Evolutionary conservation across 306 rosid species (phyloP).

Genomic region (Pyrus betulifolia): DNA sequence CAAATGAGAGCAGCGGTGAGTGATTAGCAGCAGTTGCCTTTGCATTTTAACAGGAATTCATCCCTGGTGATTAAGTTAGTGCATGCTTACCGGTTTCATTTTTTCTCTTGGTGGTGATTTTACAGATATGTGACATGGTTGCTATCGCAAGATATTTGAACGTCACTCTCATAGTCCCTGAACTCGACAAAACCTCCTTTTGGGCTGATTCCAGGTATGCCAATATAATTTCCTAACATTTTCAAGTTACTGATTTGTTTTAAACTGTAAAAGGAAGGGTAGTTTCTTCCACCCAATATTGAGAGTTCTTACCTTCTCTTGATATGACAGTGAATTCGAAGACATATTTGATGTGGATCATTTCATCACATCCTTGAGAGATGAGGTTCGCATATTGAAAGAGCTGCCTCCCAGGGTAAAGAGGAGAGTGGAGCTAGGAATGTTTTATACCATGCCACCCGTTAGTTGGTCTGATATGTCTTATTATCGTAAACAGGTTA

Average conservation of each 20-base stretch:
- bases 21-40: constrained; percentile 9
- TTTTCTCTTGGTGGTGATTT: background rate
- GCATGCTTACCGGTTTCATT: background rate
- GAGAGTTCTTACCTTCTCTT: constrained; percentile 7
- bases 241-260: background rate
- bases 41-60: background rate
- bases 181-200: constrained; percentile 82
- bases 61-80: background rate
- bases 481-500: constrained; percentile 81
- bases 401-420: constrained; percentile 91
- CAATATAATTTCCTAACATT: background rate
- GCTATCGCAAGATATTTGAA: constrained; percentile 86
- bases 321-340: constrained; percentile 64
- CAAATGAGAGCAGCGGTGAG: constrained; percentile 99
- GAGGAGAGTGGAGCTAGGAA: constrained; percentile 63
- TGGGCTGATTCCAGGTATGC: constrained; percentile 98
- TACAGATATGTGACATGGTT: constrained; percentile 97
- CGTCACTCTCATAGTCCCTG: constrained; percentile 92
- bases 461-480: constrained; percentile 95
- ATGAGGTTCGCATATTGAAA: constrained; percentile 90
- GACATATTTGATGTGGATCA: constrained; percentile 94
- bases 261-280: background rate
- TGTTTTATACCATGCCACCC: constrained; percentile 83
- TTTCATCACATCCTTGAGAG: constrained; percentile 90
- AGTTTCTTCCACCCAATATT: background rate